A percentile compares a stretch with the other conserved stretches of the same genome.
Conservation (phyloP, 2,329 filamentous ascomycete species). For the Fusarium devonianum region DNA sequence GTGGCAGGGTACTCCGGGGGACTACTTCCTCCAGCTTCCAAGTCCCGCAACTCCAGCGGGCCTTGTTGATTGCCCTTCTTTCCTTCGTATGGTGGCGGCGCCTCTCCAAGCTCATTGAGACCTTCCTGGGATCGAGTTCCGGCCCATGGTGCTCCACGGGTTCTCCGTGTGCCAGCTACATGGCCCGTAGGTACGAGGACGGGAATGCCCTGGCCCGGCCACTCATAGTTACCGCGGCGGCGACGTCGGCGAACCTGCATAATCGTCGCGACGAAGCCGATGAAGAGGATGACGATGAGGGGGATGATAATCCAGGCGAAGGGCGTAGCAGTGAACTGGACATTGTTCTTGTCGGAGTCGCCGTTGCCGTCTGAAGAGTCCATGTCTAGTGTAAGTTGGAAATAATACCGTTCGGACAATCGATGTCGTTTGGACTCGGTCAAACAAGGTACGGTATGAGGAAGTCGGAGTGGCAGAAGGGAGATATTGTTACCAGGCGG, state of each 20-base stretch:
- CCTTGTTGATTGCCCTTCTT: conserved; percentile 41
- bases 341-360: conserved; percentile 22
- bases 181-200: conserved; percentile 37
- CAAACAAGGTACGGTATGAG: too few species aligned
- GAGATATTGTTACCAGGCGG: neutral
- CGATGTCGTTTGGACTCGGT: neutral
- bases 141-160: conserved; percentile 39
- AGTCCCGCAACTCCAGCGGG: conserved; percentile 36
- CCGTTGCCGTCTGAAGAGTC: conserved; percentile 7
- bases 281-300: conserved; percentile 53
- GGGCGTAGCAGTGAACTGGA: conserved; percentile 54
- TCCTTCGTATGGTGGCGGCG: conserved; percentile 67
- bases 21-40: conserved; percentile 38
- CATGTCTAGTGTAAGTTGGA: conserved; percentile 13
- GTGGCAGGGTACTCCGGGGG: conserved; percentile 44
- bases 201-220: conserved; percentile 18
- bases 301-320: conserved; percentile 65
- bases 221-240: conserved; percentile 29
- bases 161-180: conserved; percentile 11
- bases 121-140: conserved; percentile 56
- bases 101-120: conserved; percentile 68
- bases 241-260: conserved; percentile 54
- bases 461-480: too few species aligned
- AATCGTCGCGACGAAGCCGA: conserved; percentile 50
- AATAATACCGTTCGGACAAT: neutral